Conservation (phyloP, 805 yeast genomes). For the Kodamaea sagamina region DNA sequence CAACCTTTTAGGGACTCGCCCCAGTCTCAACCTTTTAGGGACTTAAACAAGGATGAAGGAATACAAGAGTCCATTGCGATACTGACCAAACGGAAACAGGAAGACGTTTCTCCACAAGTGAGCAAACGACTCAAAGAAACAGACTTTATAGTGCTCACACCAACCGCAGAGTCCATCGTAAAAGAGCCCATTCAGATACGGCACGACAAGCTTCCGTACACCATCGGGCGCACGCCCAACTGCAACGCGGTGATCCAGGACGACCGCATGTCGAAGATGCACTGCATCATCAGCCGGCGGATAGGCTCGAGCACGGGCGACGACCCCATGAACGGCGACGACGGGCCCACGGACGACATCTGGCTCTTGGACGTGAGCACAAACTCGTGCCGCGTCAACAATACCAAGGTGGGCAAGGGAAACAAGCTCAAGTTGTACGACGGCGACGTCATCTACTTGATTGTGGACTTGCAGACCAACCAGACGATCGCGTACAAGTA, state of each 20-base stretch:
- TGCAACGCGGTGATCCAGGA: conserved; percentile 67
- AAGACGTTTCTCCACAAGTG: conserved; percentile 10
- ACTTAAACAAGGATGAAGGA: conserved; percentile 13
- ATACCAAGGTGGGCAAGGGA: conserved; percentile 57
- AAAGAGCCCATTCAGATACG: conserved; percentile 56
- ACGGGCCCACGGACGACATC: conserved; percentile 53
- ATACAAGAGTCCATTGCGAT: conserved; percentile 5
- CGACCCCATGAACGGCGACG: conserved; percentile 45
- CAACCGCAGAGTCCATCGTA: conserved; percentile 38
- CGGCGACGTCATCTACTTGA: conserved; percentile 66
- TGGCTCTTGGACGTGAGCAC: conserved; percentile 83
- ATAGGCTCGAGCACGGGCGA: conserved; percentile 35
- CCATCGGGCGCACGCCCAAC: conserved; percentile 71
- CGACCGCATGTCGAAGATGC: conserved; percentile 78
- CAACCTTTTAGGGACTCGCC: too few relatives aligned
- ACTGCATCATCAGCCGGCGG: conserved; percentile 67
- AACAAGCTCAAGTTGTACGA: conserved; percentile 60
- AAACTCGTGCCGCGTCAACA: conserved; percentile 75
- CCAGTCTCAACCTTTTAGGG: conserved; percentile 34
- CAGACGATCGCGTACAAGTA: conserved; percentile 53
- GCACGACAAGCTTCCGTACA: conserved; percentile 65
- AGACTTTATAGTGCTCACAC: conserved; percentile 56
- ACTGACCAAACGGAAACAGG: conserved; percentile 8
- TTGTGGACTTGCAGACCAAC: conserved; percentile 57
- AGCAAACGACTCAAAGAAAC: conserved; percentile 12